Conservation (phyloP, 2,329 filamentous ascomycete genomes). For the Pseudonectria buxi region DNA sequence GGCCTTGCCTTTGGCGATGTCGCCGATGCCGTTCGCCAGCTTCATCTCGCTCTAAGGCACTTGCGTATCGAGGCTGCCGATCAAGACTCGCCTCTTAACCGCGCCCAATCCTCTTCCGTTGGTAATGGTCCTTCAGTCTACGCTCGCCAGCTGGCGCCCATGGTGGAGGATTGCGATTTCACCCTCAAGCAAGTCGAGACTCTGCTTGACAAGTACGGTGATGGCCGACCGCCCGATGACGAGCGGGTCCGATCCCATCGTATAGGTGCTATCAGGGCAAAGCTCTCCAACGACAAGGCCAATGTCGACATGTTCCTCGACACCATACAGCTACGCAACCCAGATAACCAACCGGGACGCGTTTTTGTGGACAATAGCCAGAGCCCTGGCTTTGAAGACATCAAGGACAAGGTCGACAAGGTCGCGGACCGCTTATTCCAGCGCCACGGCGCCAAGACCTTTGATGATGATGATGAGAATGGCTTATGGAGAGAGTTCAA, state of each 20-base stretch:
- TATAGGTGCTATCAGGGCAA: slow-evolving; percentile 36
- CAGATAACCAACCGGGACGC: slow-evolving; percentile 30
- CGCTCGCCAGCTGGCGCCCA: slow-evolving; percentile 41
- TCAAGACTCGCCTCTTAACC: slow-evolving; percentile 48
- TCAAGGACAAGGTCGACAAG: slow-evolving; percentile 54
- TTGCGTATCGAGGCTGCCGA: slow-evolving; percentile 52
- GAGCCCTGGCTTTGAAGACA: slow-evolving; percentile 39
- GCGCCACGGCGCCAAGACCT: slow-evolving; percentile 31
- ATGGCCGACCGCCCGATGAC: slow-evolving; percentile 19
- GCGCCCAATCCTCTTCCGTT: slow-evolving; percentile 21
- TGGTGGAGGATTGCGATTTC: slow-evolving; percentile 50
- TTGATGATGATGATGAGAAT: slow-evolving; percentile 38
- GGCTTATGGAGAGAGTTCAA: slow-evolving; percentile 53
- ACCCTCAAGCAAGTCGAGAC: slow-evolving; percentile 48
- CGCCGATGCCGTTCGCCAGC: slow-evolving; percentile 41
- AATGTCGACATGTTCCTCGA: slow-evolving; percentile 51
- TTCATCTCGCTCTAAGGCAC: slow-evolving; percentile 51
- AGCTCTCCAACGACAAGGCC: slow-evolving; percentile 45
- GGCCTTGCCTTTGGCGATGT: slow-evolving; percentile 44
- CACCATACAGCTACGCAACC: slow-evolving; percentile 47
- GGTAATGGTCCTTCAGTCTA: slow-evolving; percentile 29
- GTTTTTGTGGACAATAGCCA: slow-evolving; percentile 29
- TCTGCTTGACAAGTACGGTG: slow-evolving; percentile 42
- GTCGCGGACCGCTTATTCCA: slow-evolving; percentile 47
- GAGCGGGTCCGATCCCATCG: slow-evolving; percentile 29